Base-by-base conservation (phyloP, 2,329 filamentous ascomycete species). In the Arachnomyces sp. region DNA sequence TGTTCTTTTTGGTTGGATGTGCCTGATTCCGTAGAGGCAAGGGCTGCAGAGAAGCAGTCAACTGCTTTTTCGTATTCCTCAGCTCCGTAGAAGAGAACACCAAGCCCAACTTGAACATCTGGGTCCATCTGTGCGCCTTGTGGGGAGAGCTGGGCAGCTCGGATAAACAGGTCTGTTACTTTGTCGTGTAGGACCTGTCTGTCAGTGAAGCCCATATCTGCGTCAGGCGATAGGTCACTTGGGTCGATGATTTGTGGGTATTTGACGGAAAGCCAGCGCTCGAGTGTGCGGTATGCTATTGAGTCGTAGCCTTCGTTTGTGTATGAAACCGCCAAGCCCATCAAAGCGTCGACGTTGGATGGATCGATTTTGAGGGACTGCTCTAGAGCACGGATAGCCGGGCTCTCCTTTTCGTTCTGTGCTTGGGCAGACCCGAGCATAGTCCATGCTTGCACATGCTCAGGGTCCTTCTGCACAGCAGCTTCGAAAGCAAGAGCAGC, bases 291-390 rank as follows among this genome's bases (percentile, higher is more conserved):
- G 71, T 96, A 98, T 35, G 92, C 90, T 14, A 89, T 94, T 57
- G 84, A 90, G 65, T 98, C 92, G 66, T 96, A 98, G 47, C 90
- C 92, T 67, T 98, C 92, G 66, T 98, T 98, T 35, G 92, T 98
- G 65, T 98, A 98, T 4, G 86, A 94, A 14, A 98, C 90, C 11
- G 90, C 88, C 38, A 98, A 71, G 1, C 87, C 89, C 90, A 98
- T 96, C 34, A 98, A 74, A 1, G 89, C 90, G 44, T 85, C 78
- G 14, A 93, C 74, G 58, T 94, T 95, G 54, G 79, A 81, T 1
- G 88, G 82, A 54, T 96, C 89, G 18, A 92, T 72, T 62, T 89
- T 90, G 48, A 95, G 68, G 1, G 90, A 88, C 59, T 92, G 84
- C 63, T 96, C 90, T 44, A 96, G 72, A 2, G 92, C 92, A 28